A percentile compares a stretch with the other conserved stretches of the same genome.
Conservation (phyloP, 2,329 filamentous ascomycete genomes). For the Diplodia corticola region DNA sequence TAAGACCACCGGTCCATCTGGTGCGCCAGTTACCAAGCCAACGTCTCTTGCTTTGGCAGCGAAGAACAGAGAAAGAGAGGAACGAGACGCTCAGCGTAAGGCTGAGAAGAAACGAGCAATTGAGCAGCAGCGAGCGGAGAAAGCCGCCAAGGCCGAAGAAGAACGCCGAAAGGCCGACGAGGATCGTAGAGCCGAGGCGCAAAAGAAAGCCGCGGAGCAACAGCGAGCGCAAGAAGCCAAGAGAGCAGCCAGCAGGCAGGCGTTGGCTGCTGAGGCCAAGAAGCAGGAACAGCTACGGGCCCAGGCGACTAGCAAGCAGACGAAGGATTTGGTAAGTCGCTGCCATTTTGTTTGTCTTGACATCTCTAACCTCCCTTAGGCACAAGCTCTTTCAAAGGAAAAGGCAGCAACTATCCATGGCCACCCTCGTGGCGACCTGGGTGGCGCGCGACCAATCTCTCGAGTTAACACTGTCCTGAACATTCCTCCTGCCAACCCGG, state of each 20-base stretch:
- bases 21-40: constrained; percentile 9
- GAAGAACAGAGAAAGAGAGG: constrained; percentile 82
- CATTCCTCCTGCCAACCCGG: constrained; percentile 58
- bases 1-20: not conserved
- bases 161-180: constrained; percentile 25
- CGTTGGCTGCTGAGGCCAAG: constrained; percentile 32
- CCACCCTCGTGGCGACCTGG: constrained; percentile 51
- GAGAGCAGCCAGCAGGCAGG: constrained; percentile 39
- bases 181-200: constrained; percentile 39
- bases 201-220: constrained; percentile 42
- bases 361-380: constrained; percentile 15
- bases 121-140: constrained; percentile 73
- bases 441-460: constrained; percentile 55
- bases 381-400: constrained; percentile 30
- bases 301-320: constrained; percentile 23
- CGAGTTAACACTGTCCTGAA: constrained; percentile 66
- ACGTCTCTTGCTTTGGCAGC: constrained; percentile 68
- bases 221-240: constrained; percentile 39
- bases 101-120: constrained; percentile 78
- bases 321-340: constrained; percentile 29
- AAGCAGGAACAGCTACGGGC: constrained; percentile 23
- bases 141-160: constrained; percentile 62
- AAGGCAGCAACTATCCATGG: constrained; percentile 31
- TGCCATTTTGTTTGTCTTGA: not conserved
- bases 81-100: constrained; percentile 76